Evolutionary conservation across 305 asterid species (phyloP), one percentile per base, ranked within the genome.

Genomic region (Rubia tinctorum): DNA sequence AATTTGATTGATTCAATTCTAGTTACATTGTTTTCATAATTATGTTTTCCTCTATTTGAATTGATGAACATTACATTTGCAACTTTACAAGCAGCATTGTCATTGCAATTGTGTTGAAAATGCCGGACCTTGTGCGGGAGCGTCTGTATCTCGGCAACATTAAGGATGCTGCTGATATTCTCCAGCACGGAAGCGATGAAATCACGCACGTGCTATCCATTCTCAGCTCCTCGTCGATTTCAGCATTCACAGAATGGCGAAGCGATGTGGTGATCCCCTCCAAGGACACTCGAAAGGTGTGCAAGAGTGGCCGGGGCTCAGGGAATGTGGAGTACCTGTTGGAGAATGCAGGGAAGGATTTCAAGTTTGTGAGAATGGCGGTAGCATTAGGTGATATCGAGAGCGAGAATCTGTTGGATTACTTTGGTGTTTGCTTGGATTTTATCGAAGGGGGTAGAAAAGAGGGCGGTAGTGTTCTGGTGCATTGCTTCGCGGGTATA

Each of bases 141-240:
- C 60, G 60, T 53, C 60, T 53, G 23, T 53, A 53, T 53, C 60
- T 53, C 60, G 60, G 60, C 60, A 53, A 53, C 60, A 53, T 53
- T 22, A 53, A 53, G 60, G 60, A 53, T n/a, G 60, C 60, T 14
- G 60, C 60, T 14, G 60, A 53, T 9, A 18, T 53, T 53, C 23
- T 53, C 60, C 60, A 17, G 25, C 23, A 53, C 59, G 59, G 59
- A 22, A 53, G 59, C 59, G 23, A 53, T 22, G 59, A 53, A 53
- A 18, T 53, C 59, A 53, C 59, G 59, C 59, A 53, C 22, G 59
- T 53, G 59, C 59, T 53, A 2, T 53, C 59, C 7, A 53, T 53
- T 53, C 59, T 53, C n/a, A 53, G 60, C 60, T 53, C 60, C 25
- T 53, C 60, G 0, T 53, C 60, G 60, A 53, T 18, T 22, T 53